Conservation (phyloP, 768 basidiomycete genomes). For the Chlorophyllum brunneum region DNA sequence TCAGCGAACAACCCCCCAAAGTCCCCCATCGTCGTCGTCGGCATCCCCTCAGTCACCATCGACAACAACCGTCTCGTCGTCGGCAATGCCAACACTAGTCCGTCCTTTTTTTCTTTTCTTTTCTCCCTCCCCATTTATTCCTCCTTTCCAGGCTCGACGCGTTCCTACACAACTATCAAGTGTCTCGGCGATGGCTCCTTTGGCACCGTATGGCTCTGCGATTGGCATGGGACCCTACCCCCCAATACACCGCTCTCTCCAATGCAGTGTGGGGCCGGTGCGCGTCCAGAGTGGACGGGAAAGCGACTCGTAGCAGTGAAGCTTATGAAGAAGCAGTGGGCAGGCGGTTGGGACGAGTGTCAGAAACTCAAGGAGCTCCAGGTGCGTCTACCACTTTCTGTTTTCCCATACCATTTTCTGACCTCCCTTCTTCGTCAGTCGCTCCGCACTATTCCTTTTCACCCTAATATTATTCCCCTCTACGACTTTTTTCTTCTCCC, state of each 20-base stretch:
- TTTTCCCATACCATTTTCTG: conserved; percentile 15
- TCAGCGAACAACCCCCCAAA: conserved; percentile 22
- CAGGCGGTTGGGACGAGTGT: conserved; percentile 98
- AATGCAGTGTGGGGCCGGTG: conserved; percentile 94
- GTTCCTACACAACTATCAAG: conserved; percentile 93
- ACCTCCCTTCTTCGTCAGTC: conserved; percentile 51
- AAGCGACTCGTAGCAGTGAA: conserved; percentile 96
- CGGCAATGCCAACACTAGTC: conserved; percentile 69
- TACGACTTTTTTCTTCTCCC: conserved; percentile 99
- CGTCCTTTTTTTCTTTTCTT: conserved; percentile 27
- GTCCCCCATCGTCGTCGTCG: conserved; percentile 52
- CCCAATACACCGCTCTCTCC: conserved; percentile 87
- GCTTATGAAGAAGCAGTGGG: conserved; percentile 97
- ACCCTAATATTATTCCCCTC: conserved; percentile 96
- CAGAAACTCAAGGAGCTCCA: conserved; percentile 92
- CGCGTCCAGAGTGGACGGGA: conserved; percentile 89
- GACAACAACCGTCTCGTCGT: conserved; percentile 66
- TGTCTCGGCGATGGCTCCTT: conserved; percentile 98
- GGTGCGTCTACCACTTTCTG: conserved; percentile 42
- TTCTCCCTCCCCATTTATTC: conserved; percentile 12
- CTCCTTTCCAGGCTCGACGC: conserved; percentile 59
- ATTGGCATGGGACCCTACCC: conserved; percentile 96
- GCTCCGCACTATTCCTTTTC: conserved; percentile 88
- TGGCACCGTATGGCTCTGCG: conserved; percentile 97
- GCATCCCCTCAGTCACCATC: conserved; percentile 74